Evolutionary conservation across 2,329 filamentous ascomycete genomes (phyloP).

Genomic region (Blumeria graminis): DNA sequence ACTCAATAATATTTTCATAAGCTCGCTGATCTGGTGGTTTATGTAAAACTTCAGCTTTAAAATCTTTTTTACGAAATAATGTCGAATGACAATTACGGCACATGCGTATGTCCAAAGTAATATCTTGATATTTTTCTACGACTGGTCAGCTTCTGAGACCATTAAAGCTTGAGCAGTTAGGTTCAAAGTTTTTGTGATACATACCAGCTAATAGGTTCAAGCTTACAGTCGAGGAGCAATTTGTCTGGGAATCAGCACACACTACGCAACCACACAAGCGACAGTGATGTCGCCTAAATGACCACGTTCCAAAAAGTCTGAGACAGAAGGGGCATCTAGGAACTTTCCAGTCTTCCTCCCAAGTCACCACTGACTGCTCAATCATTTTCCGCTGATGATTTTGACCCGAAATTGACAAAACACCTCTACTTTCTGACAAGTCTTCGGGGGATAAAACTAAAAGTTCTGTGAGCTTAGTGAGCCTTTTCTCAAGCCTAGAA

Average conservation of each 20-base stretch:
- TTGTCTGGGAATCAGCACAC: slow-evolving; percentile 66
- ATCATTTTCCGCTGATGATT: slow-evolving; percentile 56
- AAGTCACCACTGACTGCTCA: slow-evolving; percentile 80
- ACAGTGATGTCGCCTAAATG: slow-evolving; percentile 83
- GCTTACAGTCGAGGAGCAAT: slow-evolving; percentile 63
- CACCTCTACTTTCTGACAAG: slow-evolving; percentile 22
- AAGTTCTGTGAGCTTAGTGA: slow-evolving; percentile 73
- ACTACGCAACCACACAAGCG: slow-evolving; percentile 82
- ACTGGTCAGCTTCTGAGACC: slow-evolving; percentile 15
- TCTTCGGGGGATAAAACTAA: slow-evolving; percentile 54
- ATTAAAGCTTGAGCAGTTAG: slow-evolving; percentile 4
- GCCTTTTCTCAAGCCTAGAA: slow-evolving; percentile 68
- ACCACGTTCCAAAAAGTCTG: slow-evolving; percentile 84
- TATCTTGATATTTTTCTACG: slow-evolving; percentile 23
- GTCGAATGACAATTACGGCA: slow-evolving; percentile 68
- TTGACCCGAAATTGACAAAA: slow-evolving; percentile 37
- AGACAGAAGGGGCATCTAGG: slow-evolving; percentile 76
- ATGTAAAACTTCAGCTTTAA: slow-evolving; percentile 30
- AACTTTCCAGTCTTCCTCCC: slow-evolving; percentile 78
- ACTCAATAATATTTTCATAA: slow-evolving; percentile 44
- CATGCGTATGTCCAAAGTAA: slow-evolving; percentile 67
- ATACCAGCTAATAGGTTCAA: slow-evolving; percentile 47
- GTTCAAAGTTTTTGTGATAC: slow-evolving; percentile 12
- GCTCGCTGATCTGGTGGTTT: slow-evolving; percentile 36
- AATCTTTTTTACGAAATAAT: slow-evolving; percentile 43